Base-by-base conservation (phyloP, 495 filamentous ascomycete species). In the Hypoxylon subgilvum region DNA sequence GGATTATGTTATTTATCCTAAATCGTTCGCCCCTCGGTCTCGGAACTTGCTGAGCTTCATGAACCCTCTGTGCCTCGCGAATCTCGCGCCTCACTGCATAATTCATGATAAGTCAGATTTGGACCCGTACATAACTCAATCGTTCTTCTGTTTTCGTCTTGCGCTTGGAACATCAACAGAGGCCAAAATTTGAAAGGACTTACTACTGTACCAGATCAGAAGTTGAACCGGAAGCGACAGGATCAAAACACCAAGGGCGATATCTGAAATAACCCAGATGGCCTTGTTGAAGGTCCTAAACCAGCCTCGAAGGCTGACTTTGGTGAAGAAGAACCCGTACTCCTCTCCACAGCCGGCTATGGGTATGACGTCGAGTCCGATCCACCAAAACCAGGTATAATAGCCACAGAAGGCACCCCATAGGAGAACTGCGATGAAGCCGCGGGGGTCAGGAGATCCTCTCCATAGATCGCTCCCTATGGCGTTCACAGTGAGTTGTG, bases 231-330 rank as follows among this genome's bases (percentile, higher is more conserved):
- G 23, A 27, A 41, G 31, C 10, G 10, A 9, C 14, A 40, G 13
- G 10, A 48, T 35, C 4, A 25, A n/a, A 2, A 47, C 27, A 8
- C 35, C 35, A 10, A 57, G 25, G 2, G n/a, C 27, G 25, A 57
- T 22, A 22, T 35, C 31, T 6, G 32, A 30, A n/a, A 53, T 28
- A 3, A 35, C 30, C 57, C 48, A 61, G 9, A 53, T 40, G 30
- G 41, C 54, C 54, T 64, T 64, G 16, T 64, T 64, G 13, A 65
- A 58, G 8, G 57, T 65, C n/a, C 62, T 47, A 13, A 65, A 65
- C 62, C 62, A 65, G 10, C 52, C 44, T 36, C 55, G 47, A 18
- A 65, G 44, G 32, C 44, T 55, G n/a, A 65, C 51, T 21, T 34
- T 60, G 12, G 49, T 50, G 43, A 65, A 65, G 50, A 65, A 65